Conservation (phyloP, 2,329 filamentous ascomycete genomes). For the Cryphonectria japonica region DNA sequence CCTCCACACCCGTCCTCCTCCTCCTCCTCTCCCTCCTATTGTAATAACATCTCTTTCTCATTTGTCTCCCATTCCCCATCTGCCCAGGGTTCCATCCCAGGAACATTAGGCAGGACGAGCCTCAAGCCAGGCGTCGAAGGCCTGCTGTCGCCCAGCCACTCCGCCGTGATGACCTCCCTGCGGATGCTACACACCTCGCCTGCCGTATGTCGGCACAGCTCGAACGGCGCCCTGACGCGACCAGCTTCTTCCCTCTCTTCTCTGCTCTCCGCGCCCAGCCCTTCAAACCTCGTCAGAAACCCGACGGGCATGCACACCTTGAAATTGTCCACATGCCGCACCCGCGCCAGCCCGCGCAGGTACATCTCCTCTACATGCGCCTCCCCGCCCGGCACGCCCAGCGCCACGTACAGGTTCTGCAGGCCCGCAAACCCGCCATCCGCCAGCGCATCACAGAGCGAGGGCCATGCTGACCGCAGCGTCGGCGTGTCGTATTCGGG, state of each 20-base stretch:
- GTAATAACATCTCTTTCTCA: background rate
- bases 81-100: constrained; percentile 6
- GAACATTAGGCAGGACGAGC: constrained; percentile 20
- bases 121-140: constrained; percentile 22
- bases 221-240: constrained; percentile 6
- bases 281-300: constrained; percentile 22
- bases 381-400: constrained; percentile 20
- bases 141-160: constrained; percentile 27
- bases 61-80: constrained; percentile 2
- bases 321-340: constrained; percentile 23
- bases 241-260: background rate
- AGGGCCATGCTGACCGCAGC: constrained; percentile 27
- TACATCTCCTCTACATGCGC: constrained; percentile 25
- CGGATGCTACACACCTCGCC: constrained; percentile 27
- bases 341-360: constrained; percentile 16
- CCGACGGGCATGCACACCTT: constrained; percentile 29
- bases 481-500: constrained; percentile 25
- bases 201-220: constrained; percentile 27
- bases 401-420: constrained; percentile 28
- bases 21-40: background rate
- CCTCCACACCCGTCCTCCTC: no score
- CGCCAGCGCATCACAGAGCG: constrained; percentile 26
- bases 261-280: background rate
- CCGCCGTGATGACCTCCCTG: constrained; percentile 27
- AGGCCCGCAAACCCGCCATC: constrained; percentile 16